Evolutionary conservation across 441 rosid genomes (phyloP).

Genomic region (Arabidopsis lyrata): DNA sequence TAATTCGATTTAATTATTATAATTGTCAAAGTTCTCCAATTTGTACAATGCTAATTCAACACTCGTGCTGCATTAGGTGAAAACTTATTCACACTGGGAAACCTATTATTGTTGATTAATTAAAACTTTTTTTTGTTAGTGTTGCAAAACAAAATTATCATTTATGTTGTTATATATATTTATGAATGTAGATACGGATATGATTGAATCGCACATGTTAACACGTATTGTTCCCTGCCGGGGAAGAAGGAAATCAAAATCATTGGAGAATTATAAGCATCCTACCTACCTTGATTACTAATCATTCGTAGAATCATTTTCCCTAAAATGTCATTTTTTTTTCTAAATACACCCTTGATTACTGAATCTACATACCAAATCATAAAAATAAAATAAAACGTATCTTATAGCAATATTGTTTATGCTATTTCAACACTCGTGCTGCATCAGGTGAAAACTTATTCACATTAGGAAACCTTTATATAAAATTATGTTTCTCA

Average conservation of each 20-base stretch:
- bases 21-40: not conserved
- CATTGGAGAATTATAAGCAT: not conserved
- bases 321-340: too few species aligned
- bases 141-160: not conserved
- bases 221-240: conserved; percentile 16
- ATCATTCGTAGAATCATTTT: conserved; percentile 4
- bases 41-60: conserved; percentile 28
- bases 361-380: too few species aligned
- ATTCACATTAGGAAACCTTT: conserved; percentile 15
- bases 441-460: conserved; percentile 22
- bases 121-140: not conserved
- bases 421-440: conserved; percentile 26
- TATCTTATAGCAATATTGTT: too few species aligned
- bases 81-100: conserved; percentile 25
- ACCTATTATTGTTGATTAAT: not conserved
- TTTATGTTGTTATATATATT: not conserved
- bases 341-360: too few species aligned
- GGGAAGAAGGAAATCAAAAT: conserved; percentile 11
- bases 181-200: not conserved
- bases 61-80: conserved; percentile 29
- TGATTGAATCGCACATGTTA: conserved; percentile 21
- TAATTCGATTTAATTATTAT: not conserved
- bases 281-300: conserved; percentile 2
- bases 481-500: too few species aligned
- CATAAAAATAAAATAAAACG: too few species aligned